Conservation (phyloP, 108 stramenopile genomes). For the Stephanodiscus triporus region DNA sequence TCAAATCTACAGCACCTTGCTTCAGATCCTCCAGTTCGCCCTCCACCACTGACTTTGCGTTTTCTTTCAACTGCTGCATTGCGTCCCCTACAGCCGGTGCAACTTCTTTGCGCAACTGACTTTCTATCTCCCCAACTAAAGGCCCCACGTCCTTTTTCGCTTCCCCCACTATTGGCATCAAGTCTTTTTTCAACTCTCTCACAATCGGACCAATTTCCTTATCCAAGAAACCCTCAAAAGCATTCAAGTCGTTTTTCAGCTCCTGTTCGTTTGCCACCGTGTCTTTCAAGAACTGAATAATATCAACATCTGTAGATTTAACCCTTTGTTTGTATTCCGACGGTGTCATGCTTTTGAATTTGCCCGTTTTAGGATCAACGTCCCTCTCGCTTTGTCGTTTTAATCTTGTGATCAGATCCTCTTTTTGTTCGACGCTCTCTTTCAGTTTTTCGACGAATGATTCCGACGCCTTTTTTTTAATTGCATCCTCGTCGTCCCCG, state of each 20-base stretch:
- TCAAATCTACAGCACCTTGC: slow-evolving; percentile 23
- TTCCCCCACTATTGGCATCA: slow-evolving; percentile 20
- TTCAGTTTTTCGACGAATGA: slow-evolving; percentile 48
- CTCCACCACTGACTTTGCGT: slow-evolving; percentile 20
- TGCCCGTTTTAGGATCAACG: slow-evolving; percentile 50
- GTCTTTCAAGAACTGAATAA: slow-evolving; percentile 43
- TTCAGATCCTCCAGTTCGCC: slow-evolving; percentile 31
- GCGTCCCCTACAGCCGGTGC: slow-evolving; percentile 23
- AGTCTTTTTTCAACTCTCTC: slow-evolving; percentile 41
- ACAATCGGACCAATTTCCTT: slow-evolving; percentile 39
- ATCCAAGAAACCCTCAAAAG: slow-evolving; percentile 47
- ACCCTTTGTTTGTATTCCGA: slow-evolving; percentile 38
- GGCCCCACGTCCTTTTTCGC: slow-evolving; percentile 6
- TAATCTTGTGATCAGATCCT: slow-evolving; percentile 46
- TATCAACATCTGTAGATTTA: slow-evolving; percentile 33
- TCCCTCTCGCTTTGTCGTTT: slow-evolving; percentile 37
- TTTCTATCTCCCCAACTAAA: slow-evolving; percentile 9
- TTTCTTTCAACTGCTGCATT: slow-evolving; percentile 33
- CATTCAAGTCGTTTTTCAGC: slow-evolving; percentile 41
- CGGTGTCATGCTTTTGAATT: slow-evolving; percentile 49
- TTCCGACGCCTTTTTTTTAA: slow-evolving; percentile 25
- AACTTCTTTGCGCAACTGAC: slow-evolving; percentile 20
- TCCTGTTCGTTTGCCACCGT: slow-evolving; percentile 46
- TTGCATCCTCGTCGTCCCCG: background rate
- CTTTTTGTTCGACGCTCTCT: slow-evolving; percentile 44